Base-by-base conservation (phyloP, 176 grass and related monocot genomes). In the Oryza australiensis region DNA sequence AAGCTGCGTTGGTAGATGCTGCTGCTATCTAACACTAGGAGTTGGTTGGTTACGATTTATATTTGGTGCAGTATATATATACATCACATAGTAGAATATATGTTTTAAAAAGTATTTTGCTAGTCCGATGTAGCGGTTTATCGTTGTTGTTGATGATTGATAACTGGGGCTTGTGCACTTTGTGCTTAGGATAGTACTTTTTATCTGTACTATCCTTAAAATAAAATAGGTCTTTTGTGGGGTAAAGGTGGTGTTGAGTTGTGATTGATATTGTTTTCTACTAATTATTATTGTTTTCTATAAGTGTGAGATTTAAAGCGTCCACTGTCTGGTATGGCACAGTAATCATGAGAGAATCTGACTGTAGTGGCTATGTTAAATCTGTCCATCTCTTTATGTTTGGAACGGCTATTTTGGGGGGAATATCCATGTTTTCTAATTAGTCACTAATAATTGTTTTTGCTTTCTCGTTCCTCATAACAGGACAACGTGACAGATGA, bases 401-500 rank as follows among this genome's bases (percentile, higher is more conserved):
- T 28, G 20, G 57, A 26, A 26, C 22, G 2, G 22, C 4, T 9
- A 29, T 41, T 14, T 64, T 2, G 12, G 29, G 2, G 3, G 1
- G 20, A 23, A 59, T 41, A 57, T 65, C 12, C 42, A 55, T 22
- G 18, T 55, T 60, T 24, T 24, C 55, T 22, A 60, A 60, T 59
- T 72, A 9, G 14, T 48, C 5, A 69, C 46, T 67, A n/a, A 12
- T 26, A 26, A 82, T 4, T 1, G 4, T 59, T 72, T 59, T 35
- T 9, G 9, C 0, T 30, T 79, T 16, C 3, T 16, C 0, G 5
- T 76, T 70, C 68, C 20, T 35, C 26, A 42, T 41, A 62, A 0
- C 59, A 94, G 91, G 91, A 94, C 3, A 76, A 88, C 3, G 59
- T 29, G 12, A 79, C 69, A 0, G 80, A 88, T 42, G 79, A 90